phyloP scores from a whole-genome alignment of 345 rosid species.

The Bruguiera parviflora region DNA sequence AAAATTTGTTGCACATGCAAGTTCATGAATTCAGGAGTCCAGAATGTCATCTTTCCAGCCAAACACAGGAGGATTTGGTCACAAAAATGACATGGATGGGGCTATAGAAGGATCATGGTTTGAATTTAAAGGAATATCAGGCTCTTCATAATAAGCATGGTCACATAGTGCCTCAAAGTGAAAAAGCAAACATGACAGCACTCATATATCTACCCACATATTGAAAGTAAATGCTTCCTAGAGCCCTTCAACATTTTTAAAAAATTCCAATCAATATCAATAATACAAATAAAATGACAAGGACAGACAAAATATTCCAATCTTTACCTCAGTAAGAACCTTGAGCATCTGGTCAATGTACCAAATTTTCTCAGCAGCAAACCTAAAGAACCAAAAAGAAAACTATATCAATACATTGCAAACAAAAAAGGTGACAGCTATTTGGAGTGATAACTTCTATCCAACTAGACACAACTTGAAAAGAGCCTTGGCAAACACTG shows the following conservation, averaged over 20 bases:
- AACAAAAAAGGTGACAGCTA: too few relatives aligned
- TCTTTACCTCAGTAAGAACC: constrained; percentile 92
- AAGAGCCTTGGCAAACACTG: too few relatives aligned
- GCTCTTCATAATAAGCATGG: too few relatives aligned
- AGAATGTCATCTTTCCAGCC: neutral
- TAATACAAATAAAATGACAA: neutral
- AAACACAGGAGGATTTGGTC: neutral
- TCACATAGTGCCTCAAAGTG: too few relatives aligned
- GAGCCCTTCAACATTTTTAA: too few relatives aligned
- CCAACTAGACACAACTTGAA: too few relatives aligned
- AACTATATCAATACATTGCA: neutral
- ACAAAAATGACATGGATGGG: neutral
- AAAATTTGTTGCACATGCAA: neutral
- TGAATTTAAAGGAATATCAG: neutral
- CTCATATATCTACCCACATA: too few relatives aligned
- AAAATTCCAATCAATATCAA: too few relatives aligned
- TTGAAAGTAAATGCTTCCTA: too few relatives aligned
- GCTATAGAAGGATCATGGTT: neutral
- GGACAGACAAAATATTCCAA: constrained; percentile 4
- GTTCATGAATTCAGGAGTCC: neutral
- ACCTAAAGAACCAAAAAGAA: constrained; percentile 53
- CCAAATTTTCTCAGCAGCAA: constrained; percentile 95
- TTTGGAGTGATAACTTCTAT: too few relatives aligned
- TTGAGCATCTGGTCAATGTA: constrained; percentile 99
- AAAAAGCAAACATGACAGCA: too few relatives aligned